Evolutionary conservation across 768 basidiomycete species (phyloP).

Genomic region (Crucibulum laeve): DNA sequence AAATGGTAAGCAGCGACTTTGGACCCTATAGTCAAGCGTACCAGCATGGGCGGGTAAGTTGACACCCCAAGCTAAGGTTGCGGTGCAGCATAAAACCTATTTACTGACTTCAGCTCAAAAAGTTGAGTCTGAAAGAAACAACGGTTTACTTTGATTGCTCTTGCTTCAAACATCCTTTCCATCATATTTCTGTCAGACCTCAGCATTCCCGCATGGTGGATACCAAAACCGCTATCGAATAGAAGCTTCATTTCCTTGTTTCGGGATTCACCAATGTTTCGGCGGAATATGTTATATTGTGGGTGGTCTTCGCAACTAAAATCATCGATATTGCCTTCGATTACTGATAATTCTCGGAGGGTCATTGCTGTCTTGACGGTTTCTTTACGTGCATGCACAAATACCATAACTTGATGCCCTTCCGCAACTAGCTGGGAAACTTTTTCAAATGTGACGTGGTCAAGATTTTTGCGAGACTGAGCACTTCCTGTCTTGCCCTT

Average conservation of each 20-base stretch:
- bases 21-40: constrained; percentile 20
- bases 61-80: constrained; percentile 98
- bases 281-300: constrained; percentile 70
- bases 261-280: constrained; percentile 71
- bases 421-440: constrained; percentile 82
- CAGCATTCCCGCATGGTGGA: constrained; percentile 98
- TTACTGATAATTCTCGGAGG: constrained; percentile 70
- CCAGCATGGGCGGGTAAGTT: constrained; percentile 98
- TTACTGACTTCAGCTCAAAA: constrained; percentile 1
- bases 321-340: constrained; percentile 68
- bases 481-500: constrained; percentile 80
- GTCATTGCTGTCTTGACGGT: constrained; percentile 89
- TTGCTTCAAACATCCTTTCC: constrained; percentile 89
- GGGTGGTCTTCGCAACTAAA: constrained; percentile 84
- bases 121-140: neutral
- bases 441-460: constrained; percentile 85
- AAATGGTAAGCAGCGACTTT: neutral
- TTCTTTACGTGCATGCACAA: constrained; percentile 97
- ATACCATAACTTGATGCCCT: constrained; percentile 99
- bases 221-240: constrained; percentile 90
- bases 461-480: constrained; percentile 78
- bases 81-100: constrained; percentile 97
- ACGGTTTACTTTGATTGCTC: constrained; percentile 75
- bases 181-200: constrained; percentile 91
- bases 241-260: constrained; percentile 98